These are phyloP conservation scores for Rubroboletus pulcherrimus DNA, from an alignment of 768 basidiomycete genomes.

Conservation along the genomic window DNA sequence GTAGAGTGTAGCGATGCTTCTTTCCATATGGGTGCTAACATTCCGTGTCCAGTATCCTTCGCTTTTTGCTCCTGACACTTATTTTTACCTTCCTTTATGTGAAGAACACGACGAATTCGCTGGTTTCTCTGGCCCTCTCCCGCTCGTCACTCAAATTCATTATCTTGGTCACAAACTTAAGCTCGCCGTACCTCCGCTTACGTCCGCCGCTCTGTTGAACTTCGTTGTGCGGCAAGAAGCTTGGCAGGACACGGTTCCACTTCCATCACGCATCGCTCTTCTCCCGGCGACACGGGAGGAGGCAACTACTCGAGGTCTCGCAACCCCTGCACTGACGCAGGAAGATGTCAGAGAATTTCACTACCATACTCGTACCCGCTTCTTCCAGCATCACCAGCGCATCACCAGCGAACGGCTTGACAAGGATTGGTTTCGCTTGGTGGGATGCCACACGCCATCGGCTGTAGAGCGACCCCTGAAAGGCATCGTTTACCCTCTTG, in stretches of 20 bases:
- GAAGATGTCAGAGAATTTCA: constrained; percentile 42
- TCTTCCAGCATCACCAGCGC: constrained; percentile 20
- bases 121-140: constrained; percentile 33
- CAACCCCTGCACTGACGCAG: constrained; percentile 32
- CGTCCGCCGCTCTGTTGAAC: constrained; percentile 38
- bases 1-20: constrained; percentile 23
- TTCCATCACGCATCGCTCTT: constrained; percentile 17
- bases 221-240: constrained; percentile 37
- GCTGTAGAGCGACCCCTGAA: constrained; percentile 34
- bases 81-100: constrained; percentile 40
- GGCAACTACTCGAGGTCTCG: constrained; percentile 27
- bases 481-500: constrained; percentile 41
- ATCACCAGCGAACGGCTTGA: constrained; percentile 35
- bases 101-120: constrained; percentile 19
- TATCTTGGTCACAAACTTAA: constrained; percentile 42
- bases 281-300: constrained; percentile 37
- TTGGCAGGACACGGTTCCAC: constrained; percentile 28
- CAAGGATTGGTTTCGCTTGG: constrained; percentile 46
- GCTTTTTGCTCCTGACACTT: constrained; percentile 41
- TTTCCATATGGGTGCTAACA: constrained; percentile 4
- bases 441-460: constrained; percentile 40
- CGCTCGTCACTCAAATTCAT: constrained; percentile 31
- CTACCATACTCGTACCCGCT: constrained; percentile 33
- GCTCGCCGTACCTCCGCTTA: constrained; percentile 40
- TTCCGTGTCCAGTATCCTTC: constrained; percentile 36